phyloP scores from a whole-genome alignment of 1,284 basidiomycete genomes.

The Irpex sp. region DNA sequence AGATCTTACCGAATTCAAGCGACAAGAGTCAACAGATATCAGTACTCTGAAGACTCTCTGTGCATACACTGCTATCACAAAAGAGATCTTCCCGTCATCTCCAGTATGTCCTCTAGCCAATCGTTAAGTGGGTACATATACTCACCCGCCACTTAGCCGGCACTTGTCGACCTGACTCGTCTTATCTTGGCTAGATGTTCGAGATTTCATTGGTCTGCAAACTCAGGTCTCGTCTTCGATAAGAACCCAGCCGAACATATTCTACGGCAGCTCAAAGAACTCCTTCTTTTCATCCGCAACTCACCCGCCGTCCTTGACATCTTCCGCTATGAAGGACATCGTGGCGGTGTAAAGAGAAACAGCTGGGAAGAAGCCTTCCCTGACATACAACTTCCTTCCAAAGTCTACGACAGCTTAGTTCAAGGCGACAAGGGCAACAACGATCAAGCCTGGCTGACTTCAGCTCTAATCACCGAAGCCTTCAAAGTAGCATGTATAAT shows the following conservation, averaged over 20 bases:
- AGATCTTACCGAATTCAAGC: too few relatives aligned
- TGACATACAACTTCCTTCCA: neutral
- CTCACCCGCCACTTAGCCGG: too few relatives aligned
- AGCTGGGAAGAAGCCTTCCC: neutral
- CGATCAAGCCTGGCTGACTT: neutral
- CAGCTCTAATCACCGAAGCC: neutral
- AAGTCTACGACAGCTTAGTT: neutral
- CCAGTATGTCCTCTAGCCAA: too few relatives aligned
- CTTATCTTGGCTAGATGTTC: too few relatives aligned
- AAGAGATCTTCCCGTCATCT: too few relatives aligned
- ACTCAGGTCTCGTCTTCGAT: too few relatives aligned
- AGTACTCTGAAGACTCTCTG: too few relatives aligned
- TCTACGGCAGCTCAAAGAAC: neutral
- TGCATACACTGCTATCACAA: too few relatives aligned
- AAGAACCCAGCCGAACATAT: neutral
- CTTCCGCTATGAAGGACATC: neutral
- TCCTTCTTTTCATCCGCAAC: neutral
- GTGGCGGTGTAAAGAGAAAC: neutral
- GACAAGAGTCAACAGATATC: too few relatives aligned
- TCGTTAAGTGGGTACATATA: too few relatives aligned
- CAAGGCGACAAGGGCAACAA: neutral
- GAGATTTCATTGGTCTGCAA: too few relatives aligned
- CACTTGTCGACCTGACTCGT: too few relatives aligned
- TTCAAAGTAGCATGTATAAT: neutral
- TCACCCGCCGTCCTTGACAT: neutral